phyloP scores from a whole-genome alignment of 768 basidiomycete species.

The Dentipellis fragilis region DNA sequence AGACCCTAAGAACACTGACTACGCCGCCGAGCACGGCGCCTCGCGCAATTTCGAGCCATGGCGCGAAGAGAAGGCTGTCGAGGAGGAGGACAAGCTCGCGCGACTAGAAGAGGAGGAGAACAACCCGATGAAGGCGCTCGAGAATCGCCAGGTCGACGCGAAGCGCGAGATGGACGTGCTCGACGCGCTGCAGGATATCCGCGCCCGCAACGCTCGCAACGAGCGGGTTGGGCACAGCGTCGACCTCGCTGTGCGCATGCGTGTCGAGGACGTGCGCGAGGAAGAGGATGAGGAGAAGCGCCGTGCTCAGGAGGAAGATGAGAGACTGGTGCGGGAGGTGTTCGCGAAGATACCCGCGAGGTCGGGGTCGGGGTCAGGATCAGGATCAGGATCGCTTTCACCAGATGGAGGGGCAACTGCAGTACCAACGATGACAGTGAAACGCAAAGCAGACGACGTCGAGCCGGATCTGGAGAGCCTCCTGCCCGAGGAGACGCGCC shows the following conservation, averaged over 20 bases:
- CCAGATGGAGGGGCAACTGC: neutral
- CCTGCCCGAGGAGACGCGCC: conserved; percentile 53
- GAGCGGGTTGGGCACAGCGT: conserved; percentile 74
- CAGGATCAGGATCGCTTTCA: neutral
- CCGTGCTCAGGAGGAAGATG: conserved; percentile 83
- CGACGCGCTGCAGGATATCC: conserved; percentile 89
- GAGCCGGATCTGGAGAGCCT: conserved; percentile 66
- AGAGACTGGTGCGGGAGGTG: conserved; percentile 75
- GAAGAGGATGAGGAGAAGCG: conserved; percentile 66
- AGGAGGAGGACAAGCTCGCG: conserved; percentile 78
- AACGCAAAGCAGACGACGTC: conserved; percentile 74
- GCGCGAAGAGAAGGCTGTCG: conserved; percentile 70
- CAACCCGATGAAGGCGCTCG: conserved; percentile 94
- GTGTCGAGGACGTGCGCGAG: conserved; percentile 60
- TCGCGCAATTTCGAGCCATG: conserved; percentile 97
- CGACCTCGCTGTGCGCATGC: conserved; percentile 55
- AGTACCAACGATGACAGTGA: conserved; percentile 50
- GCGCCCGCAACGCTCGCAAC: conserved; percentile 78
- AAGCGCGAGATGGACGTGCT: conserved; percentile 98
- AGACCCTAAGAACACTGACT: conserved; percentile 96
- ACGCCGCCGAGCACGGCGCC: conserved; percentile 89
- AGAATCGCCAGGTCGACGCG: conserved; percentile 85
- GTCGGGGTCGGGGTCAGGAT: neutral
- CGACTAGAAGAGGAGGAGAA: conserved; percentile 88
- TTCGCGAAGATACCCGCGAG: conserved; percentile 57